A percentile compares a stretch with the other conserved stretches of the same genome.
Conservation (phyloP, 2,329 filamentous ascomycete species). For the Fusarium illudens region DNA sequence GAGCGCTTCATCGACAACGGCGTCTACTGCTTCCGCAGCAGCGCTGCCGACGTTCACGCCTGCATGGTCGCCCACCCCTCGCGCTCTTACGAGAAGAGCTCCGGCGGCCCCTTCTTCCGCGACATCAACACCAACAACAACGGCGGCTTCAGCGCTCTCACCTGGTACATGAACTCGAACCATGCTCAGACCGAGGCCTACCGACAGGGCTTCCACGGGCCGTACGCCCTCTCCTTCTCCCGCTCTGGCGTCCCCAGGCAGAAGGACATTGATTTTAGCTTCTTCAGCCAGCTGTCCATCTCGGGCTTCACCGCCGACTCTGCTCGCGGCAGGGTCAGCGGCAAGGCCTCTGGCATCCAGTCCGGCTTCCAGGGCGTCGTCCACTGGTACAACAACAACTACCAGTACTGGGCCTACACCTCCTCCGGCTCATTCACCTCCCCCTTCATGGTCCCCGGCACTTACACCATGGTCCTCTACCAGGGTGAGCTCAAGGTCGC, state of each 20-base stretch:
- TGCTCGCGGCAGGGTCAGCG: conserved; percentile 66
- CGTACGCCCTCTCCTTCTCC: conserved; percentile 69
- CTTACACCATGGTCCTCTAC: conserved; percentile 74
- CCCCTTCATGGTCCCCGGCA: conserved; percentile 72
- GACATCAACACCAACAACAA: conserved; percentile 73
- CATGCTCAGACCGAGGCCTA: conserved; percentile 70
- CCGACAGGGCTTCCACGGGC: conserved; percentile 71
- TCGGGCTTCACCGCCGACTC: conserved; percentile 65
- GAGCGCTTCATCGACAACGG: conserved; percentile 75
- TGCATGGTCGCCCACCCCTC: conserved; percentile 65
- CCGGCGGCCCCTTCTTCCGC: conserved; percentile 72
- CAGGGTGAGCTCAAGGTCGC: conserved; percentile 66
- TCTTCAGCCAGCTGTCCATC: conserved; percentile 66
- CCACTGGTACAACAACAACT: conserved; percentile 70
- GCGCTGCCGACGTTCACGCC: conserved; percentile 58
- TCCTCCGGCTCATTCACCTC: conserved; percentile 67
- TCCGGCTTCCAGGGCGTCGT: conserved; percentile 64
- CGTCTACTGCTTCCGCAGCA: conserved; percentile 67
- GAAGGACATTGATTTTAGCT: conserved; percentile 61
- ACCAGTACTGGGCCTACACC: conserved; percentile 72
- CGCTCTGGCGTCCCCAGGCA: conserved; percentile 63
- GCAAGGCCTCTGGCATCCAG: conserved; percentile 66
- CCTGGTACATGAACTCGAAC: conserved; percentile 74
- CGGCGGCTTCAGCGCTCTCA: conserved; percentile 64
- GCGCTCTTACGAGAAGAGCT: conserved; percentile 63